Conservation (phyloP, 1,284 basidiomycete genomes). For the Ganoderma meredithae region DNA sequence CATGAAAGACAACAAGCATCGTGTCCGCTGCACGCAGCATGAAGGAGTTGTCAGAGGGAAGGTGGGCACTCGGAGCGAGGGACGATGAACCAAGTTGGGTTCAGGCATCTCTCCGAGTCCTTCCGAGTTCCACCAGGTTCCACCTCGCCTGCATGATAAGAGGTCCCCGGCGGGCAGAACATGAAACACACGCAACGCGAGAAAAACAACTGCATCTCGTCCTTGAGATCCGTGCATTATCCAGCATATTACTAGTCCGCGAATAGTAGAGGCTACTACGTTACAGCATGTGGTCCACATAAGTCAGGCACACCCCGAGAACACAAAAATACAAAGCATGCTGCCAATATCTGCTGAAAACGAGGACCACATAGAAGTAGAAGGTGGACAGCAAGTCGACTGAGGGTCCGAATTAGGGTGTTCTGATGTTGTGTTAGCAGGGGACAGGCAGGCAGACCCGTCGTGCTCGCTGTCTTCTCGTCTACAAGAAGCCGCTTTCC, state of each 20-base stretch:
- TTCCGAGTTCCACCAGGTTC: too few relatives aligned
- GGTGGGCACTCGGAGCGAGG: not conserved
- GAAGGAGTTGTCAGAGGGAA: not conserved
- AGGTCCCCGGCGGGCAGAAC: not conserved
- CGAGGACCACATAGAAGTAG: slow-evolving; percentile 13
- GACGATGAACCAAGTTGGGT: not conserved
- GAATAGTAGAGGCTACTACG: slow-evolving; percentile 20
- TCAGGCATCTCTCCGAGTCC: not conserved
- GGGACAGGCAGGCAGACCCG: slow-evolving; percentile 5
- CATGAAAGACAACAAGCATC: not conserved
- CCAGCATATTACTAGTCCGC: slow-evolving; percentile 20
- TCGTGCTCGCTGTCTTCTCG: slow-evolving; percentile 8
- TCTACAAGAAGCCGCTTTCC: slow-evolving; percentile 86
- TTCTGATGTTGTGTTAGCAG: not conserved
- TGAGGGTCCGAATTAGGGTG: not conserved
- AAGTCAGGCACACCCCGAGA: slow-evolving; percentile 17
- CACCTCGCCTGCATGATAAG: not conserved
- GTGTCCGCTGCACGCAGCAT: not conserved
- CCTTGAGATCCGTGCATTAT: slow-evolving; percentile 7
- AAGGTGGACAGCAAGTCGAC: not conserved
- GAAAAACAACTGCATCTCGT: not conserved
- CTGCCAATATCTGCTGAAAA: slow-evolving; percentile 16
- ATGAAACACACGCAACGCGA: not conserved
- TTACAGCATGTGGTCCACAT: slow-evolving; percentile 20
- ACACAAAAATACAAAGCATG: slow-evolving; percentile 19